Percentiles rank a stretch among this genome's conserved stretches.
phyloP scores from a whole-genome alignment of 257 asterid species.

The Fraxinus cuspidata region DNA sequence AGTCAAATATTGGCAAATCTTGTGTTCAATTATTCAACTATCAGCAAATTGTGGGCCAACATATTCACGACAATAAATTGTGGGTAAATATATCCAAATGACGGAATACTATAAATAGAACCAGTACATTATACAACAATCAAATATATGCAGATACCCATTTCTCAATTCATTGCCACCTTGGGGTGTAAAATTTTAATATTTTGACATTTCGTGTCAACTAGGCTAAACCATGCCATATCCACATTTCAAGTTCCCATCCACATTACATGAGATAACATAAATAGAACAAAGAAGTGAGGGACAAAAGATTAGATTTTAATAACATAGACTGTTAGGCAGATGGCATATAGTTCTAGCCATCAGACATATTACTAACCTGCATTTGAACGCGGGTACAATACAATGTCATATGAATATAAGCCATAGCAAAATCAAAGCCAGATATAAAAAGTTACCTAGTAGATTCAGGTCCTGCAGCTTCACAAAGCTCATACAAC shows the following conservation, averaged over 20 bases:
- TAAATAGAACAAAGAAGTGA: not conserved
- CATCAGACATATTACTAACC: not conserved
- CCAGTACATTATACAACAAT: not conserved
- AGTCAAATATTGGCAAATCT: not conserved
- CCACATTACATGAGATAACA: not conserved
- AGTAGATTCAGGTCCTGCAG: conserved; percentile 94
- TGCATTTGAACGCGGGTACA: not conserved
- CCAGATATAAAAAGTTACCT: conserved; percentile 48
- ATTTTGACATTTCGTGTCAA: not conserved
- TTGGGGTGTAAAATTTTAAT: not conserved
- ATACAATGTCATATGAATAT: not conserved
- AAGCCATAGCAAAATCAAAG: not conserved
- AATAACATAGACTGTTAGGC: conserved; percentile 1
- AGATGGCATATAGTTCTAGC: not conserved
- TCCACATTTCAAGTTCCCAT: not conserved
- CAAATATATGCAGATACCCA: not conserved
- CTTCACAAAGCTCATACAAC: conserved; percentile 95
- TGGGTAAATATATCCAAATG: not conserved
- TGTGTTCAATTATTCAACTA: not conserved
- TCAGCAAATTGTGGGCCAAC: not conserved
- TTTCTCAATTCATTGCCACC: not conserved
- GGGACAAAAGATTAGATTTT: not conserved
- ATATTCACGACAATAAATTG: not conserved
- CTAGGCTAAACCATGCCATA: not conserved
- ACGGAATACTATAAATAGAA: not conserved